Evolutionary conservation across 345 rosid species (phyloP), one percentile per base, ranked within the genome.

Genomic region (Ceriops decandra): DNA sequence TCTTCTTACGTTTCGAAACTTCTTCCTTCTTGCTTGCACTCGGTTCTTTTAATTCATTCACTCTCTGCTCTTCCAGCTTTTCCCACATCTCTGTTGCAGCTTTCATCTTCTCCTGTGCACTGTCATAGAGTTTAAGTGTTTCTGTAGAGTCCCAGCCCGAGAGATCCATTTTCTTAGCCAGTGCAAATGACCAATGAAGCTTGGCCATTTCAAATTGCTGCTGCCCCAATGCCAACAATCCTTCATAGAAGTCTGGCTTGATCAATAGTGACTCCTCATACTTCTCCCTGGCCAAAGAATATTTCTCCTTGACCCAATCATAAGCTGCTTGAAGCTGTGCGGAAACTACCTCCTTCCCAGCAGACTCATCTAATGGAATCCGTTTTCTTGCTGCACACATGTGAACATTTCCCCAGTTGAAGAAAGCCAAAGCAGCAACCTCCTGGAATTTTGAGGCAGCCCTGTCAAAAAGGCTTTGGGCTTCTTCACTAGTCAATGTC

Each of bases 121-220:
- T 85, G 65, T 87, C 84, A 71, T 89, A 93, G 62, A 93, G 91
- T 27, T 77, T 68, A 61, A 91, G 72, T 0, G 98, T 89, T 72
- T 93, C 96, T 1, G 81, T 27, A 9, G 95, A 74, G 76, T 93
- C 96, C 97, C 98, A 93, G 33, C 30, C 71, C 1, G 83, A 82
- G 70, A 91, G 84, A 81, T 93, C 96, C 9, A 83, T 77, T 79
- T 93, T 93, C 82, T 85, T 85, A 2, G 98, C 95, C 60, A 91
- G 84, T 0, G 76, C 87, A 74, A 75, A 93, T 8, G 96, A 93
- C 98, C 98, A 93, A 52, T 87, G 92, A 56, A 93, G 98, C 79
- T 93, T 93, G 27, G 98, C 98, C 98, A 91, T 93, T 72, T 93
- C 98, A 70, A 93, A 91, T 30, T 93, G 96, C 68, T 93, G 98